Evolutionary conservation across 306 rosid genomes (phyloP).

Genomic region (Mucuna pruriens): DNA sequence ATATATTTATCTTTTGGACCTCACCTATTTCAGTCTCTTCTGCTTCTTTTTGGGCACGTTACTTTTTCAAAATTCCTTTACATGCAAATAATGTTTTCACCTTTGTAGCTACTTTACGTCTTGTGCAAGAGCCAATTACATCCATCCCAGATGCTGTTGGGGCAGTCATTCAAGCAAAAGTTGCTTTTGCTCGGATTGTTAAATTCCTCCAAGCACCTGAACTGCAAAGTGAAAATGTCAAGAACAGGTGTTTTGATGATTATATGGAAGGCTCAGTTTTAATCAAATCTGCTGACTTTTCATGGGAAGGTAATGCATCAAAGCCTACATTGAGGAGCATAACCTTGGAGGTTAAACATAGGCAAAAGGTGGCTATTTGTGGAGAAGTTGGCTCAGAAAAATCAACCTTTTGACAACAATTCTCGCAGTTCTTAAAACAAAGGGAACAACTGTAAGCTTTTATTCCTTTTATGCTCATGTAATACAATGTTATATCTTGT

Average conservation of each 20-base stretch:
- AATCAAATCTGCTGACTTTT: slow-evolving; percentile 60
- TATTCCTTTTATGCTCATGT: not conserved
- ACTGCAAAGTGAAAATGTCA: slow-evolving; percentile 44
- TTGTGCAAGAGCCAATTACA: slow-evolving; percentile 72
- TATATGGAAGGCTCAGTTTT: slow-evolving; percentile 39
- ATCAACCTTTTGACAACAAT: slow-evolving; percentile 77
- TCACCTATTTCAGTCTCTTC: not conserved
- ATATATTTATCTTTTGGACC: not conserved
- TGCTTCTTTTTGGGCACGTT: not conserved
- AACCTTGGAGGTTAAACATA: slow-evolving; percentile 53
- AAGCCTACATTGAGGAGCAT: slow-evolving; percentile 64
- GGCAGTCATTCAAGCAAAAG: slow-evolving; percentile 72
- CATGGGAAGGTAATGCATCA: slow-evolving; percentile 64
- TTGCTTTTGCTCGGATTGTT: slow-evolving; percentile 62
- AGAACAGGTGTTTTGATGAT: slow-evolving; percentile 25
- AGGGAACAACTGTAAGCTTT: slow-evolving; percentile 62
- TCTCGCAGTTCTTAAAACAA: slow-evolving; percentile 65
- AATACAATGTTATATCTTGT: not conserved
- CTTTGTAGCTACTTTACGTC: slow-evolving; percentile 66
- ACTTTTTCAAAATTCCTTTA: not conserved
- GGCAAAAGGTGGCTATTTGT: slow-evolving; percentile 76
- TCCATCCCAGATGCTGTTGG: slow-evolving; percentile 63
- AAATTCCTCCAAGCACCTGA: slow-evolving; percentile 74
- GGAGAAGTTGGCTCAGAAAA: slow-evolving; percentile 94
- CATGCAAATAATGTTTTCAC: slow-evolving; percentile 10